Evolutionary conservation across 1,284 basidiomycete species (phyloP), one percentile per base, ranked within the genome.

Genomic region (Lentinula novae-zelandiae): DNA sequence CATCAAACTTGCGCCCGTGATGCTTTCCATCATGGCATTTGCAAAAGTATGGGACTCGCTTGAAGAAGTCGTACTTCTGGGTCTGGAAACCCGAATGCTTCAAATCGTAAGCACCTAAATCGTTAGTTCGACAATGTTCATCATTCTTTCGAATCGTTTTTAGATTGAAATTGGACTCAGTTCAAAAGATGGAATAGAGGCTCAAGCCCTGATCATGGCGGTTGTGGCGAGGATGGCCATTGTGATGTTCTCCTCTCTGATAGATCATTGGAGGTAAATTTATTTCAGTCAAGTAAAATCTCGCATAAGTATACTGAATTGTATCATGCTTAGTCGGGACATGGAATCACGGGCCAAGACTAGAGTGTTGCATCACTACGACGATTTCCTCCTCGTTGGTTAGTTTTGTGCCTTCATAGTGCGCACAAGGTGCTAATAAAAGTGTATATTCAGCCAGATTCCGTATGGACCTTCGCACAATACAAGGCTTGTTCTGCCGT

Each of bases 141-240:
- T 10, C 12, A 10, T 3, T 7, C 6, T 22, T 27, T 27, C 50
- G 20, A 22, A 46, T 22, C 9, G 6, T 10, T 10, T 40, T 12
- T 33, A 70, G 69, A 65, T 67, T 42, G 67, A 68, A 54, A 46
- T 58, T 31, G 65, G 69, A 12, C 46, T 71, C 17, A 62, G 53
- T 9, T 54, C 53, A 22, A 59, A 64, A 31, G 66, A 67, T 31
- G 52, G 64, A 12, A 38, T 65, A 13, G 58, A 68, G 44, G 50
- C 54, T 3, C 46, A 62, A 46, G 66, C 67, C 0, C 63, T 70
- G 22, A 51, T 53, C 5, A 52, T 64, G 53, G 67, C 69, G 8
- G 55, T 69, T 27, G 15, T 60, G 1, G 57, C 63, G 38, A 64
- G 68, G 34, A 44, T 69, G 2, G 42, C 62, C 1, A 69, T 67